These are phyloP conservation scores for Heterobasidion occidentale DNA, from an alignment of 1,284 basidiomycete species.

Conservation along the genomic window DNA sequence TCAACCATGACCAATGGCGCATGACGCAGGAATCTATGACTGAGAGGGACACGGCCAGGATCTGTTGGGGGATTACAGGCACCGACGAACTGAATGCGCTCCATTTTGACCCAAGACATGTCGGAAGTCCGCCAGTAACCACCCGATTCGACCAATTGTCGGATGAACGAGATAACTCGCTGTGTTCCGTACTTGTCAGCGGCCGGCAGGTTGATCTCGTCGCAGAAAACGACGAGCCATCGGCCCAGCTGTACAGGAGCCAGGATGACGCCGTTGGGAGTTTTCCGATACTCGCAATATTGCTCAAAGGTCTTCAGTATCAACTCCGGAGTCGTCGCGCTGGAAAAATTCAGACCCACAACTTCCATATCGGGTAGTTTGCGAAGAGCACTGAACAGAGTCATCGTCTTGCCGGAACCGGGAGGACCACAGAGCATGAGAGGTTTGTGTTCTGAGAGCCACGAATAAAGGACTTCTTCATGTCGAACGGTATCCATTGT, in stretches of 20 bases:
- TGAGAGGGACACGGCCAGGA: constrained; percentile 97
- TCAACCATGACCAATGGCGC: constrained; percentile 99
- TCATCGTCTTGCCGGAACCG: constrained; percentile 99
- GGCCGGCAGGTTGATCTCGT: constrained; percentile 98
- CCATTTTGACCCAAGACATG: constrained; percentile 96
- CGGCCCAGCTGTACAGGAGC: constrained; percentile 93
- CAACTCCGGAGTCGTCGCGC: constrained; percentile 95
- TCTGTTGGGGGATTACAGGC: constrained; percentile 99
- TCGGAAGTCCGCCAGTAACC: constrained; percentile 95
- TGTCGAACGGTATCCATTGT: constrained; percentile 99
- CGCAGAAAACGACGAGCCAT: constrained; percentile 99
- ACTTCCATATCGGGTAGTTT: constrained; percentile 99
- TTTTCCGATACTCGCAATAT: constrained; percentile 99
- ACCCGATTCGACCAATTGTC: constrained; percentile 91
- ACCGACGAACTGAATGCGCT: constrained; percentile 98
- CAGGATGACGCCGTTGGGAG: constrained; percentile 92
- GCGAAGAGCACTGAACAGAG: constrained; percentile 95
- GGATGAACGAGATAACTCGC: constrained; percentile 95
- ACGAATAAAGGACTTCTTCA: constrained; percentile 97
- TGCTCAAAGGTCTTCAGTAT: constrained; percentile 99
- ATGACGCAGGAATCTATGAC: constrained; percentile 94
- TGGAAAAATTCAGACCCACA: constrained; percentile 98
- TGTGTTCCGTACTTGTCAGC: constrained; percentile 99
- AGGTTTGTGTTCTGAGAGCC: constrained; percentile 98
- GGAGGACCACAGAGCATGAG: constrained; percentile 98